These are phyloP conservation scores for Tylopilus sp. DNA, from an alignment of 768 basidiomycete species.

Conservation along the genomic window DNA sequence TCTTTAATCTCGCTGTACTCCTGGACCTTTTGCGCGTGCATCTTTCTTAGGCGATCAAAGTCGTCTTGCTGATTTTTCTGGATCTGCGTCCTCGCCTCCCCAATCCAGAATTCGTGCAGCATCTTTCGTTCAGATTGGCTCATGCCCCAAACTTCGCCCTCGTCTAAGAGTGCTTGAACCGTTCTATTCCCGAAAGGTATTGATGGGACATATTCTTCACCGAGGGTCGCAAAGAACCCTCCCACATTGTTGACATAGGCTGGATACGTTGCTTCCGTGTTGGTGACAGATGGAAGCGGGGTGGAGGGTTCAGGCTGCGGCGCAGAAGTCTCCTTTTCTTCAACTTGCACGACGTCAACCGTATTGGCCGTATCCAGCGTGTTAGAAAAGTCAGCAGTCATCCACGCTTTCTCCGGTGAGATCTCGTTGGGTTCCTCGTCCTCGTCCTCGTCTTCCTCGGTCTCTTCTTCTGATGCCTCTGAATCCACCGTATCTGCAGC, in stretches of 20 bases:
- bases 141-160: slow-evolving; percentile 50
- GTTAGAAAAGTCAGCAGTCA: slow-evolving; percentile 5
- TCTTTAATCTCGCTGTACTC: slow-evolving; percentile 42
- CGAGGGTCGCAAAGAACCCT: slow-evolving; percentile 39
- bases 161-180: slow-evolving; percentile 35
- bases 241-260: slow-evolving; percentile 24
- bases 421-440: slow-evolving; percentile 5
- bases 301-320: not conserved
- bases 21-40: slow-evolving; percentile 38
- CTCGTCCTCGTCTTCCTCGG: slow-evolving; percentile 8
- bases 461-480: not conserved
- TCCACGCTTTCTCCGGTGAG: slow-evolving; percentile 32
- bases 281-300: not conserved
- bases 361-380: not conserved
- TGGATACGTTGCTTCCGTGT: not conserved
- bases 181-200: slow-evolving; percentile 37
- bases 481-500: not conserved
- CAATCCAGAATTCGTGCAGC: slow-evolving; percentile 47
- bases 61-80: slow-evolving; percentile 34
- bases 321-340: not conserved
- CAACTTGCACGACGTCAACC: not conserved
- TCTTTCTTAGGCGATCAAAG: slow-evolving; percentile 40
- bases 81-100: slow-evolving; percentile 34
- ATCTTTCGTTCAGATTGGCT: slow-evolving; percentile 45
- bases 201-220: slow-evolving; percentile 33